Evolutionary conservation across 306 rosid genomes (phyloP), one percentile per base, ranked within the genome.

Genomic region (Quercus mongolica): DNA sequence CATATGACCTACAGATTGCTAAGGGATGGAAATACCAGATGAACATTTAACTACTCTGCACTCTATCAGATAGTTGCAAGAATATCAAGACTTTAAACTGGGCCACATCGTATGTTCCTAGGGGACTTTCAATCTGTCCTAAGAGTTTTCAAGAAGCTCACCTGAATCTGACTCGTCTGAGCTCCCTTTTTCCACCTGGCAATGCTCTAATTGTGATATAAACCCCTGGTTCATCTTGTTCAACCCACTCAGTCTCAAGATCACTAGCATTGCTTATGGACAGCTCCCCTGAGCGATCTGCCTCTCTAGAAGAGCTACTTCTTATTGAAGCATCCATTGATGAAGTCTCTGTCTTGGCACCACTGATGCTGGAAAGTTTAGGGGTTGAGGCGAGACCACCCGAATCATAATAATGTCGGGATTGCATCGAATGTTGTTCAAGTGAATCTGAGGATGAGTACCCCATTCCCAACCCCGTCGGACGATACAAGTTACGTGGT

Each of bases 101-200:
- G 49, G n/a, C 8, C 23, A 31, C 33, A 65, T 49, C n/a, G 52
- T 67, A 33, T 67, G 52, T 13, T 73, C 63, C 21, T 38, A 25
- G 56, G n/a, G 69, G 56, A 72, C 25, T 26, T 20, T 13, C 69
- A 69, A 51, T 74, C 68, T 12, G 56, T 69, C 35, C 71, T 69
- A 26, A 52, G 15, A 51, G 28, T 80, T 65, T 64, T 30, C 23
- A 51, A 21, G 69, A 65, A 62, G 23, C 31, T 12, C 82, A 87
- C 92, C 92, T 88, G 92, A 88, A 88, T 73, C 92, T 84, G 63
- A 88, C 92, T 79, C 92, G 35, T 88, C 82, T 86, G 74, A 88
- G 87, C 84, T 88, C 92, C 72, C 64, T 88, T 77, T 88, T 88
- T 71, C 90, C 92, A 6, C 90, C 86, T 13, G 92, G 87, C 35